Conservation (phyloP, 176 grass and related monocot species). For the Musa schizocarpa region DNA sequence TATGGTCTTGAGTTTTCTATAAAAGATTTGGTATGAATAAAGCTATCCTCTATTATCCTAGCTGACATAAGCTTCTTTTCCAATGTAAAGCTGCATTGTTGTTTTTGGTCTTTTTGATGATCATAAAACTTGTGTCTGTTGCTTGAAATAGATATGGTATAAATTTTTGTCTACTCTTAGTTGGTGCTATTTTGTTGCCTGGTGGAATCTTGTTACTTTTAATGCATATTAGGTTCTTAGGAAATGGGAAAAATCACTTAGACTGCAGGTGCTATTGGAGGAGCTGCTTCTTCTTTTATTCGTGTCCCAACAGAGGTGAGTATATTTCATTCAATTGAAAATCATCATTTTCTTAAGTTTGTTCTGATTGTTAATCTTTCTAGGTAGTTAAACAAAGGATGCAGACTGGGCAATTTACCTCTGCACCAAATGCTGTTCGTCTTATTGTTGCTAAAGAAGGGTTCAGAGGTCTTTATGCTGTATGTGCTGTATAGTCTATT, state of each 20-base stretch:
- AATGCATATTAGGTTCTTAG: background rate
- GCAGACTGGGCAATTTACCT: constrained; percentile 76
- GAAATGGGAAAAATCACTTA: background rate
- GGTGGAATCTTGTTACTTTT: background rate
- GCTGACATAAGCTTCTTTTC: background rate
- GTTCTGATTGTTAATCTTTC: background rate
- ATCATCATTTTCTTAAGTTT: constrained; percentile 16
- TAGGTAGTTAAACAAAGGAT: constrained; percentile 95
- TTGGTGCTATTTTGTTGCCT: background rate
- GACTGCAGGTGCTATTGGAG: constrained; percentile 85
- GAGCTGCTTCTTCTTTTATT: constrained; percentile 66
- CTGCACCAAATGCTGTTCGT: constrained; percentile 59
- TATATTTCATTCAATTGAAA: background rate
- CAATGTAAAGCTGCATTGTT: background rate
- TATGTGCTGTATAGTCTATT: constrained; percentile 35
- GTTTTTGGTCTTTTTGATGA: background rate
- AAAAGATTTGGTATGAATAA: background rate
- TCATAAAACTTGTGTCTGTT: background rate
- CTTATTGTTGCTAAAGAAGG: constrained; percentile 84
- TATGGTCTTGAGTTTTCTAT: no score
- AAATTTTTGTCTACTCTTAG: background rate
- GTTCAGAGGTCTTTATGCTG: constrained; percentile 73
- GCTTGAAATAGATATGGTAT: background rate
- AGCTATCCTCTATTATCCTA: background rate
- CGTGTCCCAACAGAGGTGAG: constrained; percentile 93